Evolutionary conservation across 768 basidiomycete genomes (phyloP).

Genomic region (Candolleomyces eurysporus): DNA sequence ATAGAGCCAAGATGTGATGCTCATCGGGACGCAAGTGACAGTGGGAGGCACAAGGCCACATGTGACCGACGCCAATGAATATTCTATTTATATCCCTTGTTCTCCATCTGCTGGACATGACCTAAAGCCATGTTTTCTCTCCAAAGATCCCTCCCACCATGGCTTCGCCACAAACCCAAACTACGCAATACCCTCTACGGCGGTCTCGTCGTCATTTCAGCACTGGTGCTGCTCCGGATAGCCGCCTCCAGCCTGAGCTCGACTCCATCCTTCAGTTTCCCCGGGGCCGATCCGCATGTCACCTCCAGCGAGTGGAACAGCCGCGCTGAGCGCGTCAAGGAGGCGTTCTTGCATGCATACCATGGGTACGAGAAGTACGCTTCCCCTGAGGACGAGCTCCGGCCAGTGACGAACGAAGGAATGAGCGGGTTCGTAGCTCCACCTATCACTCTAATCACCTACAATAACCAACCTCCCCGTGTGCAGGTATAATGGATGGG

Average conservation of each 20-base stretch:
- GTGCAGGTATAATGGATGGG: conserved; percentile 77
- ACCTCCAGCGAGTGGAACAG: conserved; percentile 45
- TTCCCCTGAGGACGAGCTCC: conserved; percentile 61
- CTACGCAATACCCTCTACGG: conserved; percentile 12
- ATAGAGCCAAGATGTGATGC: no score
- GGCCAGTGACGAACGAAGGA: conserved; percentile 45
- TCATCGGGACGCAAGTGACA: no score
- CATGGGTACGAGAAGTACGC: conserved; percentile 61
- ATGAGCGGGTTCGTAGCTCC: conserved; percentile 47
- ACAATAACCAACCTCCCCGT: not conserved
- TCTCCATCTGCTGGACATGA: no score
- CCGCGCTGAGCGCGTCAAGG: conserved; percentile 54
- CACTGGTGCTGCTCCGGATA: conserved; percentile 22
- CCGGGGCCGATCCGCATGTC: conserved; percentile 13
- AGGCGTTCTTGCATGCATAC: conserved; percentile 69
- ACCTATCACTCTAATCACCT: not conserved
- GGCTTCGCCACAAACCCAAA: not conserved
- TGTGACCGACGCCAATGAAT: no score
- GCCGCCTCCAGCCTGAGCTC: conserved; percentile 11
- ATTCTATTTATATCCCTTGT: not conserved
- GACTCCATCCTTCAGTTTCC: conserved; percentile 4
- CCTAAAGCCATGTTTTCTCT: no score
- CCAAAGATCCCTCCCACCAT: not conserved
- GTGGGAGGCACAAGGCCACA: no score
- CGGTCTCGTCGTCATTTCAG: conserved; percentile 20